A percentile compares a stretch with the other conserved stretches of the same genome.
phyloP scores from a whole-genome alignment of 306 rosid species.

The Glycine latifolia region DNA sequence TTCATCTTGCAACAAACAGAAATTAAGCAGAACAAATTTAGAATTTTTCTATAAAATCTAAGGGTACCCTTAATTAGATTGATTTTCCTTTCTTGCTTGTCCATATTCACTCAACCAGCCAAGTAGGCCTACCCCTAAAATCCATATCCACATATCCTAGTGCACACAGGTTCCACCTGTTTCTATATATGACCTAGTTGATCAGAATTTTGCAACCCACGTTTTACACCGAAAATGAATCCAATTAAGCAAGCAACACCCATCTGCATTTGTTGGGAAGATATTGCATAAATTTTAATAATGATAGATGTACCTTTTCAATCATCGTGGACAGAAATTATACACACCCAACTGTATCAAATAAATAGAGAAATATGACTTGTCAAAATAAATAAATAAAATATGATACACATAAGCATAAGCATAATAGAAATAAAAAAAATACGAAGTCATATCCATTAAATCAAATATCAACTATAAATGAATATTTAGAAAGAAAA shows the following conservation, averaged over 20 bases:
- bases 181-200: not conserved
- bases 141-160: too few relatives aligned
- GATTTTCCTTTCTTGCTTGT: not conserved
- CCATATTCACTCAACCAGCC: not conserved
- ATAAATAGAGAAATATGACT: conserved; percentile 6
- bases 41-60: not conserved
- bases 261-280: conserved; percentile 41
- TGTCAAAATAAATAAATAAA: not conserved
- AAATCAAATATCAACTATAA: not conserved
- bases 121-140: conserved; percentile 12
- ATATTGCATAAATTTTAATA: conserved; percentile 18
- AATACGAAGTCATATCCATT: conserved; percentile 15
- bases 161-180: too few relatives aligned
- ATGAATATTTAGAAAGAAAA: conserved; percentile 32
- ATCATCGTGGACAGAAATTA: conserved; percentile 14
- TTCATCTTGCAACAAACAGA: not conserved
- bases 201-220: conserved; percentile 28
- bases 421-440: too few relatives aligned
- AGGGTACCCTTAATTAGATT: not conserved
- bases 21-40: not conserved
- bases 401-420: too few relatives aligned
- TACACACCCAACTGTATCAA: conserved; percentile 30
- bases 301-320: conserved; percentile 10
- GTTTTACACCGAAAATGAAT: conserved; percentile 20
- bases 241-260: conserved; percentile 4